These are phyloP conservation scores for Papilionanthe hybrid DNA, from an alignment of 116 monocot genomes.

Conservation along the genomic window DNA sequence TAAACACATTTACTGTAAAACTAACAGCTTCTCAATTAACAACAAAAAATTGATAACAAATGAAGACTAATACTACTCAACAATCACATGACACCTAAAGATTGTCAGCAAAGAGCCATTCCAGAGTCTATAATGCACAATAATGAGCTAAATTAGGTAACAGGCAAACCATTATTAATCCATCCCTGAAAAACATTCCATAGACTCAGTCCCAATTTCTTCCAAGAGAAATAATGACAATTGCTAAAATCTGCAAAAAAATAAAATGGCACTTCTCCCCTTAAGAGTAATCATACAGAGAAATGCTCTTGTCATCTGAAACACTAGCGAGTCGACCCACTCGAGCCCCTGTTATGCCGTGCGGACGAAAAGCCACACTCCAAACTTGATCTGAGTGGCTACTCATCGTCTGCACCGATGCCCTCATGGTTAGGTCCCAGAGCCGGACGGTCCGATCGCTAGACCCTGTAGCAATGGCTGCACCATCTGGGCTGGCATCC, in stretches of 20 bases:
- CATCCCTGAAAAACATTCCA: neutral
- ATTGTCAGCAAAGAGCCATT: neutral
- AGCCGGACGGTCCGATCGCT: conserved; percentile 87
- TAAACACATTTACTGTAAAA: neutral
- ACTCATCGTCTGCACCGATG: conserved; percentile 82
- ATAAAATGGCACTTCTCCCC: neutral
- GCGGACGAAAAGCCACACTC: conserved; percentile 80
- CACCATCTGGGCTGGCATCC: conserved; percentile 87
- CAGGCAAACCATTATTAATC: neutral
- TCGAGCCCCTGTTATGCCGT: conserved; percentile 47
- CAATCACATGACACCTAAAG: neutral
- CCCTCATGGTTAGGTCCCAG: conserved; percentile 88
- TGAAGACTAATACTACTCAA: neutral
- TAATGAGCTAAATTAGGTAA: neutral
- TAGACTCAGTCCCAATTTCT: neutral
- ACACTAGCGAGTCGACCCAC: conserved; percentile 78
- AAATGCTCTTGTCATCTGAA: conserved; percentile 92
- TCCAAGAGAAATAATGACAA: too few species aligned
- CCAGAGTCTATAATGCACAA: neutral
- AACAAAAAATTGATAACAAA: neutral
- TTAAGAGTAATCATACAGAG: conserved; percentile 84
- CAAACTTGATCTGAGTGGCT: conserved; percentile 88
- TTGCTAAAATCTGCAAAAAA: neutral
- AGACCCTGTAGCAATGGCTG: conserved; percentile 82
- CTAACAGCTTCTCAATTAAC: neutral